phyloP scores from a whole-genome alignment of 257 asterid genomes.

The Prunella vulgaris region DNA sequence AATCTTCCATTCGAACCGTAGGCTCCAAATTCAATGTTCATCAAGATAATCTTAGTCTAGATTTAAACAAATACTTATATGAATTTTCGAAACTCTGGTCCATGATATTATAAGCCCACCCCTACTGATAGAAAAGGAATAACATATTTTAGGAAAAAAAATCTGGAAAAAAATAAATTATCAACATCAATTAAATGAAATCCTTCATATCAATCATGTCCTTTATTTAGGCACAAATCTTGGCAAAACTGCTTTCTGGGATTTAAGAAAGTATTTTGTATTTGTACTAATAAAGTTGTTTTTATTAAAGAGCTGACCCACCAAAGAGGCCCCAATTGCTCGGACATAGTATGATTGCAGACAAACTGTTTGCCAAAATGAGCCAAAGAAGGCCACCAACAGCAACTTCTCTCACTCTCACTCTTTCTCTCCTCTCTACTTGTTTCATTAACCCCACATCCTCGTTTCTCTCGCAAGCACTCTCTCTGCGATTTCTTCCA shows the following conservation, averaged over 20 bases:
- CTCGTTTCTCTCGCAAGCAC: slow-evolving; percentile 34
- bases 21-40: too few relatives aligned
- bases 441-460: slow-evolving; percentile 33
- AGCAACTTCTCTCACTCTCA: slow-evolving; percentile 39
- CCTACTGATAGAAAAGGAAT: too few relatives aligned
- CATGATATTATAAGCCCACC: too few relatives aligned
- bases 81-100: too few relatives aligned
- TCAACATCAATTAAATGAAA: too few relatives aligned
- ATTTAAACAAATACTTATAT: too few relatives aligned
- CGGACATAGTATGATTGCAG: slow-evolving; percentile 33
- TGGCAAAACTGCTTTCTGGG: slow-evolving; percentile 16
- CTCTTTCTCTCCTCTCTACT: too few relatives aligned
- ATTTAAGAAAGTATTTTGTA: slow-evolving; percentile 13
- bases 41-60: too few relatives aligned
- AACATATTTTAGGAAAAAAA: too few relatives aligned
- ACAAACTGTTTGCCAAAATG: slow-evolving; percentile 52
- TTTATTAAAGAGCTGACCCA: slow-evolving; percentile 47
- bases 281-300: slow-evolving; percentile 21
- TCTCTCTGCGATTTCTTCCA: slow-evolving; percentile 31
- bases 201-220: slow-evolving; percentile 17
- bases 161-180: too few relatives aligned
- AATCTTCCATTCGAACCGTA: too few relatives aligned
- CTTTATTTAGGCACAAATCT: slow-evolving; percentile 37
- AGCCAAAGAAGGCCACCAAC: slow-evolving; percentile 40
- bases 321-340: slow-evolving; percentile 42